Evolutionary conservation across 2,329 filamentous ascomycete species (phyloP).

Genomic region (Bertia moriformis): DNA sequence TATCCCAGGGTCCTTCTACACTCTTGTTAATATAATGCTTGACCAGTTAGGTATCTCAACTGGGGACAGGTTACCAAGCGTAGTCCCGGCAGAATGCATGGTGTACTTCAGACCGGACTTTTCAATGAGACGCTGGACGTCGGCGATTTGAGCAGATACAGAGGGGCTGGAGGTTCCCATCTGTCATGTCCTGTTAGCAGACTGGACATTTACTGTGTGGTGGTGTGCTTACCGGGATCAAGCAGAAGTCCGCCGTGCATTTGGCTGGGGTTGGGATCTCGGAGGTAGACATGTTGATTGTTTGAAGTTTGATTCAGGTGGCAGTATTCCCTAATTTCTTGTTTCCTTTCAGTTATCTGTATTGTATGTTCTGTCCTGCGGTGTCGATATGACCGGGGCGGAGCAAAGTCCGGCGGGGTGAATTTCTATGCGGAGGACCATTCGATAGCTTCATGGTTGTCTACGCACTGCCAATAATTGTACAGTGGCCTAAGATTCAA

Average conservation of each 20-base stretch:
- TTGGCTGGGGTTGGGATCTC: slow-evolving; percentile 30
- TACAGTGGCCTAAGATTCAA: no score
- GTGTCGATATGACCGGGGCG: no score
- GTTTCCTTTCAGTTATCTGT: no score
- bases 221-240: slow-evolving; percentile 32
- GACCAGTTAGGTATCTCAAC: no score
- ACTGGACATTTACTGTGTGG: not conserved
- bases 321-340: no score
- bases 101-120: slow-evolving; percentile 42
- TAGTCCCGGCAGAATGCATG: slow-evolving; percentile 57
- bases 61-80: slow-evolving; percentile 39
- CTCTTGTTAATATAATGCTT: no score
- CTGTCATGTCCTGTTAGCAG: slow-evolving; percentile 9
- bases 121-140: slow-evolving; percentile 48
- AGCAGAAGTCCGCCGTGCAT: slow-evolving; percentile 50
- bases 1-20: slow-evolving; percentile 51
- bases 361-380: no score
- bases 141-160: slow-evolving; percentile 44
- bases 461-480: no score
- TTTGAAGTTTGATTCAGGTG: no score
- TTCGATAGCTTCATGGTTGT: no score
- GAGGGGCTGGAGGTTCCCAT: slow-evolving; percentile 44
- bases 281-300: not conserved
- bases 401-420: no score
- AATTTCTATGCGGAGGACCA: no score